Percentiles rank a stretch among this genome's conserved stretches.
phyloP scores from a whole-genome alignment of 2,329 filamentous ascomycete genomes.

The Venturia asperata region DNA sequence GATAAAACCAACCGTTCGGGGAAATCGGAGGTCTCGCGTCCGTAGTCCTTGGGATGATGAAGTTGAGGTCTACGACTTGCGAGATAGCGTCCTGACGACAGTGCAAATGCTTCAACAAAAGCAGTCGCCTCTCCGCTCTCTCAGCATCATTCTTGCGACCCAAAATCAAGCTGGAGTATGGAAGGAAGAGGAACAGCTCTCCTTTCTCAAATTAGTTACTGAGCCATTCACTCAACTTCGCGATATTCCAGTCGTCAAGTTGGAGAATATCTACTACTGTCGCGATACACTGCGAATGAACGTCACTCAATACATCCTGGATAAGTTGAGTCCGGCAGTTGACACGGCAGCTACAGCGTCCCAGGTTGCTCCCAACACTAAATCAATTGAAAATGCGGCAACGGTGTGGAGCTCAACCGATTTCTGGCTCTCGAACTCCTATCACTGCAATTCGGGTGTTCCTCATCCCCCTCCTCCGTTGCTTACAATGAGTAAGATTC shows the following conservation, averaged over 20 bases:
- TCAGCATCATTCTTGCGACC: constrained; percentile 12
- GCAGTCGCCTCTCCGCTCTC: not conserved
- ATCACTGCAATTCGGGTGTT: not conserved
- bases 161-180: constrained; percentile 13
- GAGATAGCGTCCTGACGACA: constrained; percentile 5
- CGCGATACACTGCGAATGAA: constrained; percentile 3
- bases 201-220: constrained; percentile 1
- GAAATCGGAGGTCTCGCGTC: not conserved
- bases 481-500: not conserved
- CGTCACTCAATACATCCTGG: constrained; percentile 12
- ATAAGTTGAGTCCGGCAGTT: constrained; percentile 11
- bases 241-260: constrained; percentile 9
- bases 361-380: not conserved
- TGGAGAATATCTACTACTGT: constrained; percentile 15
- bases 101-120: constrained; percentile 7
- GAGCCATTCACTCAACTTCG: constrained; percentile 15
- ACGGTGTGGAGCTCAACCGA: not conserved
- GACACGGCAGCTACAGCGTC: not conserved
- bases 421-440: constrained; percentile 10
- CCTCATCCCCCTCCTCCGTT: not conserved
- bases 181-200: constrained; percentile 8
- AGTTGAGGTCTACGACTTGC: constrained; percentile 15
- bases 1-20: constrained; percentile 6
- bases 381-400: constrained; percentile 2
- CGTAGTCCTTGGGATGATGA: constrained; percentile 5